Evolutionary conservation across 345 rosid species (phyloP), one percentile per base, ranked within the genome.

Genomic region (Triadica sebifera): DNA sequence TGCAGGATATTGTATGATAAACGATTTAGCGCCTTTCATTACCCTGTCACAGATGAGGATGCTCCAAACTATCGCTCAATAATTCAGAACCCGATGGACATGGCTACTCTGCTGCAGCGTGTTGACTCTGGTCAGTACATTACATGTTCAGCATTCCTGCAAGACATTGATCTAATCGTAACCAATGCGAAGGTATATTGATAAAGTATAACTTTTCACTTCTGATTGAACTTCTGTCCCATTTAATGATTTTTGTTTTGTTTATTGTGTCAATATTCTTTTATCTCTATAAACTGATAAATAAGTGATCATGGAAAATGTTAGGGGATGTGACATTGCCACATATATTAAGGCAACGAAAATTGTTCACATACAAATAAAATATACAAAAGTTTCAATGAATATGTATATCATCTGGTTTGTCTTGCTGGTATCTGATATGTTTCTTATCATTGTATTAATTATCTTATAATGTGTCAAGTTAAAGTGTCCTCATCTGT

Each of bases 71-170:
- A 96, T 79, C 89, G 90, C 65, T 67, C 96, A 46, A 79, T 96
- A 63, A 89, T 96, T 84, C 96, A 93, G 81, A 93, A 85, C 80
- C 98, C 99, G 12, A 91, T 96, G 99, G 99, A 96, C 79, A 49
- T 90, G 67, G 95, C 98, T 67, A 93, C 98, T 53, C 71, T 96
- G 77, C 82, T 96, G 76, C 98, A 91, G 81, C 94, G 81, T 77
- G 99, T 93, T 24, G 97, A 93, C 77, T 71, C 90, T 74, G 99
- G 97, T 73, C 94, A 90, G 57, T 96, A 87, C 82, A 78, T 96
- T 66, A 85, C 98, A 50, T 90, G 94, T 81, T 83, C 96, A 73
- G 81, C 89, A 66, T 96, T 96, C 80, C 77, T 93, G 84, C 93
- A 87, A 84, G 99, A 93, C 72, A 75, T 93, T 58, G 96, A 88